Base-by-base conservation (phyloP, 2,329 filamentous ascomycete species). In the Sphaerulina musiva region DNA sequence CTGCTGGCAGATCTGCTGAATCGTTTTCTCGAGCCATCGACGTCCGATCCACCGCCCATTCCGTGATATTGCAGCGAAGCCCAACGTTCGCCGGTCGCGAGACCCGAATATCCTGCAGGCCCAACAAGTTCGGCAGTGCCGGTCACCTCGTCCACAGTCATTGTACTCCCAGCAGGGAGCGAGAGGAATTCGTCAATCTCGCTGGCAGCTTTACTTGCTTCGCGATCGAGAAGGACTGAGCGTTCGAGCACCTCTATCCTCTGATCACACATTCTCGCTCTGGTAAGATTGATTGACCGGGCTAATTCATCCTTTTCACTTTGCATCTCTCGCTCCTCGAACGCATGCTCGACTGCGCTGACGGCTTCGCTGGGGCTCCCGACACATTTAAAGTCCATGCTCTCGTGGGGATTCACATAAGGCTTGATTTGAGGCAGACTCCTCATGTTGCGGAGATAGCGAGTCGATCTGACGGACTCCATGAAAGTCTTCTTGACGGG, bases 31-130 rank as follows among this genome's bases (percentile, higher is more conserved):
- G 7, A 36, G 9, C 4, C 34, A 36, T 36, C 34, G 5, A 8
- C 34, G 4, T 36, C 34, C 5, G 34, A 4, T n/a, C 34, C 34
- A 9, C 34, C 34, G 12, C 3, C 9, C 9, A 10, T 36, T 3
- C 9, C 34, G 40, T 43, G 11, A 40, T 51, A 43, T 11, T 51
- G 48, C 14, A 51, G 17, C 14, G 48, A 51, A 32, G 47, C 48
- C 54, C 55, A 57, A 12, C 53, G 32, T n/a, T 51, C 44, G 12
- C 46, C 55, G 31, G 55, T 57, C 3, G 46, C 43, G 6, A 46
- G 11, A 17, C 41, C 55, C 36, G 41, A 34, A 38, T 47, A 50
- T 14, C 51, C 46, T 6, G 55, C 42, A 10, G 55, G 55, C 3
- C 55, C 54, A 6, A 57, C 42, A 6, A 57, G 55, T 36, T 51